Percentiles rank a stretch among this genome's conserved stretches.
These are phyloP conservation scores for Austroboletus eburneus DNA, from an alignment of 768 basidiomycete genomes.

Conservation along the genomic window DNA sequence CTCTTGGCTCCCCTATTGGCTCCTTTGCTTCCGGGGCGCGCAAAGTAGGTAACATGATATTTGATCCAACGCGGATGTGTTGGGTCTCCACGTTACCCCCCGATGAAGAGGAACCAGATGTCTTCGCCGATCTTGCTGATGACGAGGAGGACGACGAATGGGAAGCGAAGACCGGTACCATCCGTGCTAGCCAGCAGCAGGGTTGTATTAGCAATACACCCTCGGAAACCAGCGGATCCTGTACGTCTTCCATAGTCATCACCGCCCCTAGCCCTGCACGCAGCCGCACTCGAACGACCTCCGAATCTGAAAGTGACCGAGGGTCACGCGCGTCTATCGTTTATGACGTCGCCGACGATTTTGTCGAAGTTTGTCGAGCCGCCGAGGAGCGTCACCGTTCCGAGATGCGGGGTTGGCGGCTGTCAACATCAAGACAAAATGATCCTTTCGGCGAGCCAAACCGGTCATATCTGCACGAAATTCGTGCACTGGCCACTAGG, in stretches of 20 bases:
- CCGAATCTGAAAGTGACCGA: conserved; percentile 69
- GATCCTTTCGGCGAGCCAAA: conserved; percentile 40
- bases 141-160: conserved; percentile 77
- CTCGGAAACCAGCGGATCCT: conserved; percentile 25
- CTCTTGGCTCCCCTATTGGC: conserved; percentile 72
- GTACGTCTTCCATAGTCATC: conserved; percentile 25
- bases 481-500: conserved; percentile 81
- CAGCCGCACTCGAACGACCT: conserved; percentile 61
- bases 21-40: conserved; percentile 75
- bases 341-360: conserved; percentile 70
- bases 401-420: conserved; percentile 82
- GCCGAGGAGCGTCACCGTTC: conserved; percentile 80
- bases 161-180: conserved; percentile 76
- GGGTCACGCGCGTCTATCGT: conserved; percentile 78
- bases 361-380: conserved; percentile 63
- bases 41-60: conserved; percentile 97
- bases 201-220: conserved; percentile 24
- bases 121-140: conserved; percentile 90
- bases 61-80: conserved; percentile 92
- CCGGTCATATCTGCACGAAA: conserved; percentile 71
- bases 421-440: conserved; percentile 20
- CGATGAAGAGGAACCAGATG: conserved; percentile 92
- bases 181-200: conserved; percentile 58
- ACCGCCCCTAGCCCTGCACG: conserved; percentile 58
- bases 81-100: conserved; percentile 85